A percentile compares a stretch with the other conserved stretches of the same genome.
phyloP scores from a whole-genome alignment of 192 early-diverging fungal species.

The Coemansia sp. region DNA sequence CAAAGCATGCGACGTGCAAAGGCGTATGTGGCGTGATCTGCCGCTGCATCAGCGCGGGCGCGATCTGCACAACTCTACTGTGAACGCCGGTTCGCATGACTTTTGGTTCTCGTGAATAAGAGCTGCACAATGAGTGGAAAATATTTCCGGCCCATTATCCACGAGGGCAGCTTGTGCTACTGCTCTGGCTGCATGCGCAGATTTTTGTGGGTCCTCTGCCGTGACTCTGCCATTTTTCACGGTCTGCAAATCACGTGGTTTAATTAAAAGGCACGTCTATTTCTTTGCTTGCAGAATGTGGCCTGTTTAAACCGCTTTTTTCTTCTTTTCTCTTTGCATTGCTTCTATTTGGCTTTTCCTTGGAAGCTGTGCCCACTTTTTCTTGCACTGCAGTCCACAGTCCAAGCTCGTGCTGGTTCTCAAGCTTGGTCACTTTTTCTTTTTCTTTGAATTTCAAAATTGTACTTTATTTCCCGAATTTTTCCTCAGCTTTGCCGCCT shows the following conservation, averaged over 20 bases:
- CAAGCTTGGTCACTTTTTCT: constrained; percentile 6
- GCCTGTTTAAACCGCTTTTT: neutral
- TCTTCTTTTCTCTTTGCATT: neutral
- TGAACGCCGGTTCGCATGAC: neutral
- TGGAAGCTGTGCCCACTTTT: neutral
- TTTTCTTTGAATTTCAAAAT: neutral
- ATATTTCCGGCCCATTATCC: neutral
- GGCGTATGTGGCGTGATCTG: constrained; percentile 4
- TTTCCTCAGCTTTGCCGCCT: neutral
- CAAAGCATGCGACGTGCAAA: neutral
- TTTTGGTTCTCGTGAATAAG: neutral
- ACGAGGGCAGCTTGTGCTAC: neutral
- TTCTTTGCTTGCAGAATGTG: neutral
- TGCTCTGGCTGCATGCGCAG: neutral
- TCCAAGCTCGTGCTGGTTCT: constrained; percentile 11
- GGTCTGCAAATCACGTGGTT: neutral
- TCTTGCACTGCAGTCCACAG: constrained; percentile 2
- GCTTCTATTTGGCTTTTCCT: neutral
- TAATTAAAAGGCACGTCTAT: constrained; percentile 2
- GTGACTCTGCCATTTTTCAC: neutral
- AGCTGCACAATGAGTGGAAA: constrained; percentile 2
- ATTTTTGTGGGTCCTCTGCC: constrained; percentile 1
- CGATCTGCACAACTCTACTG: neutral
- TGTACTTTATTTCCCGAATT: neutral
- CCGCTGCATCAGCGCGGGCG: neutral